Conservation (phyloP, 768 basidiomycete species). For the Agrocybe pediades region DNA sequence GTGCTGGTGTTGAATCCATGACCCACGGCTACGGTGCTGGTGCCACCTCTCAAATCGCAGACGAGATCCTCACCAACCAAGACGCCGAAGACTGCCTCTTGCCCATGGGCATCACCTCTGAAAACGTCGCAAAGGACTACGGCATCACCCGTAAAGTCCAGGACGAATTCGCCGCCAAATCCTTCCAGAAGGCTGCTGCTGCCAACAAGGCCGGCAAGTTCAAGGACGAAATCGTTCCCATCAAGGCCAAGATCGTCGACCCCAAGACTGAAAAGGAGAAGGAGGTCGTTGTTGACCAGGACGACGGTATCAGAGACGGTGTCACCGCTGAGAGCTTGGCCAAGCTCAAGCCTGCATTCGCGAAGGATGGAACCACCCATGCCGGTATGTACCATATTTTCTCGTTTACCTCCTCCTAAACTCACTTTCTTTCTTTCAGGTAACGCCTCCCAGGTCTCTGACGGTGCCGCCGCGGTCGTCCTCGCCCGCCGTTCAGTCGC, state of each 20-base stretch:
- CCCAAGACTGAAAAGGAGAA: conserved; percentile 71
- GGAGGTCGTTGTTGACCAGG: conserved; percentile 72
- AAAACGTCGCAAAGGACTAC: conserved; percentile 85
- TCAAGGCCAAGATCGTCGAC: conserved; percentile 69
- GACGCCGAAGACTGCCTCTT: conserved; percentile 81
- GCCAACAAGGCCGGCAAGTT: conserved; percentile 85
- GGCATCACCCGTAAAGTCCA: conserved; percentile 73
- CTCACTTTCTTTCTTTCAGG: conserved; percentile 30
- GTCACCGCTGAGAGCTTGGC: conserved; percentile 76
- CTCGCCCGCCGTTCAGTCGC: conserved; percentile 81
- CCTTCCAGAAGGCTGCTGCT: conserved; percentile 81
- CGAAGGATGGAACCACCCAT: conserved; percentile 73
- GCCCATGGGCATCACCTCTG: conserved; percentile 94
- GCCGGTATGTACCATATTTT: conserved; percentile 44
- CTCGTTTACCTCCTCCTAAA: conserved; percentile 3
- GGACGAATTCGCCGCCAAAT: conserved; percentile 82
- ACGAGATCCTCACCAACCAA: conserved; percentile 62
- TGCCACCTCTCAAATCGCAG: conserved; percentile 60
- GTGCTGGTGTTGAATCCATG: conserved; percentile 92
- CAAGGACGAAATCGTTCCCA: conserved; percentile 81
- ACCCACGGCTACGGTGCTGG: conserved; percentile 70
- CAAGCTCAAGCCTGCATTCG: conserved; percentile 88
- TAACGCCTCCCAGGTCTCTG: conserved; percentile 89
- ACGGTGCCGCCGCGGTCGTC: conserved; percentile 90
- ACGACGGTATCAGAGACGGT: conserved; percentile 87